Conservation (phyloP, 345 rosid genomes). For the Citrus mangshanensis region DNA sequence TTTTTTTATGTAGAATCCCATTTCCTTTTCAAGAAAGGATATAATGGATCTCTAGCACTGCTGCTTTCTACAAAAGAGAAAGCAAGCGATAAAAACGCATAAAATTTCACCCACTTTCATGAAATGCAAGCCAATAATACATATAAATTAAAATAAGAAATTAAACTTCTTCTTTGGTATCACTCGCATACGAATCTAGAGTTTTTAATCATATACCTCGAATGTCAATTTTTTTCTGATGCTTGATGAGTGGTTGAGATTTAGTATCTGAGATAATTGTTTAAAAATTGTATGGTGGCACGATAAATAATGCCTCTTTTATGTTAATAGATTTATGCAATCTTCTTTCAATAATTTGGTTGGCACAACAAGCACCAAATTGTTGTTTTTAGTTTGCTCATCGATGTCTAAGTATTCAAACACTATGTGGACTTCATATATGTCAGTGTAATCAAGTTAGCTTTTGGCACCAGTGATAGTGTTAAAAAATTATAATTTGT, state of each 20-base stretch:
- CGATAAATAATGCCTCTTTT: neutral
- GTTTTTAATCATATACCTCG: neutral
- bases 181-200: neutral
- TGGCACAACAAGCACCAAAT: neutral
- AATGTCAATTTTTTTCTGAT: neutral
- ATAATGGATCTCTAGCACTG: neutral
- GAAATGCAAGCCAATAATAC: neutral
- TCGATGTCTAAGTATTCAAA: neutral
- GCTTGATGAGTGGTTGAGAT: constrained; percentile 1
- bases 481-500: too few species aligned
- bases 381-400: neutral
- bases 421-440: neutral
- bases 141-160: neutral
- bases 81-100: neutral
- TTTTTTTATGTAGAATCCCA: neutral
- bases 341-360: neutral
- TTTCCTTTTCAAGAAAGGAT: constrained; percentile 4
- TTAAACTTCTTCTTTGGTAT: neutral
- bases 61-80: neutral
- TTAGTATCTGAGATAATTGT: neutral
- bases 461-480: too few species aligned
- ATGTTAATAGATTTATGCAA: neutral
- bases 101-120: constrained; percentile 8
- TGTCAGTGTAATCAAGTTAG: too few species aligned
- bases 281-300: neutral